Evolutionary conservation across 2,329 filamentous ascomycete species (phyloP), one percentile per base, ranked within the genome.

Genomic region (Cryphonectria naterciae): DNA sequence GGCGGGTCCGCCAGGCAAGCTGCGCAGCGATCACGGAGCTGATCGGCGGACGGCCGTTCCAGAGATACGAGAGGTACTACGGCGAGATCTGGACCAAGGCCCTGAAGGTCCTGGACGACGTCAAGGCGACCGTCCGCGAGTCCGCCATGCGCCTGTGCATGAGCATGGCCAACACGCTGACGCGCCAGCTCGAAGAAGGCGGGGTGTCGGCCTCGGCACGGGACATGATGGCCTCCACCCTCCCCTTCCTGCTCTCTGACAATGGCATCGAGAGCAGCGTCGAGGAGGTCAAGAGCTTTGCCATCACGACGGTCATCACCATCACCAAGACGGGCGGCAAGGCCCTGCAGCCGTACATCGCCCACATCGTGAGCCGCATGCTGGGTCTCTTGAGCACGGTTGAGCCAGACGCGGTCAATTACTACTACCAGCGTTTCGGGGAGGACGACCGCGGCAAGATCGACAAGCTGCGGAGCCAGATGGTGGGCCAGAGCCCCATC

Each of bases 71-170:
- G 75, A 89, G 89, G 70, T 95, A 96, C 77, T 92, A 98, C 66
- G 88, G 91, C 68, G 88, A 94, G 28, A 94, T 98, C 65, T 98
- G 96, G 92, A 88, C 88, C 15, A 89, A 92, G 39, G 92, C 94
- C 0, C 92, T 98, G 80, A 97, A 94, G 77, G 94, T 99, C 0
- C 85, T 98, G 7, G 96, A 99, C 79, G 96, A 99, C 79, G 97
- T 98, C 80, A 99, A 99, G 79, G 92, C 92, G 10, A 94, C 92
- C 1, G 96, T 99, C 5, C 88, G 96, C 67, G 86, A 88, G 49
- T 92, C 94, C 1, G 96, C 96, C 1, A 86, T 94, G 62, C 90
- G 91, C 72, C 86, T 99, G 5, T 97, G 95, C 76, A 91, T 95
- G 79, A 89, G 91, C 0, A 85, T 99, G 49, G 97, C 94, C 0